These are phyloP conservation scores for Phascolomyces articulosus DNA, from an alignment of 371 early-diverging fungal species.

Conservation along the genomic window DNA sequence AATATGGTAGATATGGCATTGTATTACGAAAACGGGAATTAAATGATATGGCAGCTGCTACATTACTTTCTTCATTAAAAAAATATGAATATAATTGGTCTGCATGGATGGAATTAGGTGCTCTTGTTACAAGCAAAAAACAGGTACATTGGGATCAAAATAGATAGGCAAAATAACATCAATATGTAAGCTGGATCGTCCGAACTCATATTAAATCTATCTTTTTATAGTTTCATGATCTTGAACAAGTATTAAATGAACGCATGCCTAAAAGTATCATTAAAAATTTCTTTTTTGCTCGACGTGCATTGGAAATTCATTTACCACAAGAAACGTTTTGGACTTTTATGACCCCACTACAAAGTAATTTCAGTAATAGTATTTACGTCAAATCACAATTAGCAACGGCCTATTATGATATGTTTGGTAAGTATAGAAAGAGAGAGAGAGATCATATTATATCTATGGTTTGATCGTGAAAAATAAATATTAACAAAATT, in stretches of 20 bases:
- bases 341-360: conserved; percentile 30
- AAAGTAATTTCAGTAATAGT: conserved; percentile 53
- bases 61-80: conserved; percentile 67
- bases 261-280: conserved; percentile 50
- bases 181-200: background rate
- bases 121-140: conserved; percentile 53
- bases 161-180: too few relatives aligned
- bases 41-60: conserved; percentile 52
- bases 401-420: conserved; percentile 56
- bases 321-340: conserved; percentile 22
- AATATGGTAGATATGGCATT: conserved; percentile 51
- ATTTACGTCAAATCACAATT: conserved; percentile 63
- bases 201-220: background rate
- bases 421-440: conserved; percentile 23
- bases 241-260: conserved; percentile 26
- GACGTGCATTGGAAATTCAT: conserved; percentile 47
- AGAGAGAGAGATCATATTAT: too few relatives aligned
- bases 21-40: conserved; percentile 51
- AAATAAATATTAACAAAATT: background rate
- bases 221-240: conserved; percentile 10
- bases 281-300: conserved; percentile 65
- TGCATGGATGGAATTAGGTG: conserved; percentile 84
- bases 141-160: conserved; percentile 27
- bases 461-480: too few relatives aligned
- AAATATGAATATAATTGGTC: conserved; percentile 87